phyloP scores from a whole-genome alignment of 1,284 basidiomycete genomes.

The Athelia psychrophila region DNA sequence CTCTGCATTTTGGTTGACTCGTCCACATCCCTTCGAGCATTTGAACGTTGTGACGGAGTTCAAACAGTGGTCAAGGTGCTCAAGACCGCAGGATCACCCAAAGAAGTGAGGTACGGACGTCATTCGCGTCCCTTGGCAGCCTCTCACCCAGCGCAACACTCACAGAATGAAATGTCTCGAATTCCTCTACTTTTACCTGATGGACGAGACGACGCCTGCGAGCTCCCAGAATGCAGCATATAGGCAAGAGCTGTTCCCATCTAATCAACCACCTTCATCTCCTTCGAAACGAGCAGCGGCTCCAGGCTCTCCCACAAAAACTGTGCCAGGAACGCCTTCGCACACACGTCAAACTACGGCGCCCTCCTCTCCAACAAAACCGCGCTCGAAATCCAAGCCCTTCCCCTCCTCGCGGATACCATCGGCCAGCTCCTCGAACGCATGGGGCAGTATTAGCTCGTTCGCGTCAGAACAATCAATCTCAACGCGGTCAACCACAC shows the following conservation, averaged over 20 bases:
- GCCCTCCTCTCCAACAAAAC: conserved; percentile 23
- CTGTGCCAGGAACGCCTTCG: conserved; percentile 28
- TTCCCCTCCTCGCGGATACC: conserved; percentile 23
- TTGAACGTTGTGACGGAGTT: conserved; percentile 75
- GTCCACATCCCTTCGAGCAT: conserved; percentile 64
- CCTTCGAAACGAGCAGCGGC: conserved; percentile 19
- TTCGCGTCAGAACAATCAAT: conserved; percentile 42
- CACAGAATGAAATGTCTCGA: conserved; percentile 92
- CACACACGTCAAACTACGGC: conserved; percentile 14
- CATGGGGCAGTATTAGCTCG: conserved; percentile 17
- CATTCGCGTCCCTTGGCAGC: background rate
- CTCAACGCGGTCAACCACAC: conserved; percentile 33
- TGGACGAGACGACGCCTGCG: conserved; percentile 62
- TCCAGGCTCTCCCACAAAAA: background rate
- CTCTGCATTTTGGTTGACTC: conserved; percentile 85
- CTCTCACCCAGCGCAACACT: conserved; percentile 1
- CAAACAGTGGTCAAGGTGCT: conserved; percentile 80
- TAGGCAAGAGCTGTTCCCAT: background rate
- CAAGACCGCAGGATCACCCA: conserved; percentile 76
- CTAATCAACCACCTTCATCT: conserved; percentile 15
- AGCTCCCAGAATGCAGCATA: conserved; percentile 1
- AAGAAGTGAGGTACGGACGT: conserved; percentile 72
- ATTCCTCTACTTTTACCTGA: conserved; percentile 88
- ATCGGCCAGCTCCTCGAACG: conserved; percentile 29
- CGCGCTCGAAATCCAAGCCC: conserved; percentile 17